Evolutionary conservation across 768 basidiomycete genomes (phyloP), one percentile per base, ranked within the genome.

Genomic region (Tylopilus felleus): DNA sequence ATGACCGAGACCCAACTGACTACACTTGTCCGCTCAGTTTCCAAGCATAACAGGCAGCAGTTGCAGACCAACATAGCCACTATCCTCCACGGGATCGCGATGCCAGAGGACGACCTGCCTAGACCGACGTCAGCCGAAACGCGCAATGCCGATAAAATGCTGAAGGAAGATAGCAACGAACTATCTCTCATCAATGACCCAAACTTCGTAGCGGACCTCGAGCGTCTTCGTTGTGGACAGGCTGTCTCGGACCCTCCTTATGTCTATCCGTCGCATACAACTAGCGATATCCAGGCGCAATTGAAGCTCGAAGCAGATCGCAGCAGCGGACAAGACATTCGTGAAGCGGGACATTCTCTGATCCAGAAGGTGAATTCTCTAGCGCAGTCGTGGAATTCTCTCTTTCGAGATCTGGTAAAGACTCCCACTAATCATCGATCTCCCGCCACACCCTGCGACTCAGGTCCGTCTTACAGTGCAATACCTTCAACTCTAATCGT

Each of bases 171-270:
- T 12, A 19, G 42, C 4, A 59, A 53, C 1, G 62, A 66, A 25
- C 13, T 53, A 19, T 60, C 62, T 36, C 67, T 61, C 21, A 36
- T 64, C 3, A 53, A 3, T 28, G 67, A 67, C 39, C 41, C 54
- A 2, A 58, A 63, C 22, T 67, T 69, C 39, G 33, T 67, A 16
- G 29, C 60, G 5, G 64, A 68, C 44, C 60, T 67, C 12, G 65
- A 64, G 22, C n/a, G 31, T 17, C 41, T 60, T 33, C 1, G 33
- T 49, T 13, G 62, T 69, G 42, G 60, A 60, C 23, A 68, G 22
- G 48, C 56, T 62, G 16, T 59, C 54, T 29, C 55, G 65, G 19
- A 50, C 46, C 22, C 27, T 67, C 22, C 17, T 56, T 3, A 38
- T 0, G 5, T 53, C 55, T n/a, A 29, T 47, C 17, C 62, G 45